Base-by-base conservation (phyloP, 257 asterid species). In the Solanum habrochaites region DNA sequence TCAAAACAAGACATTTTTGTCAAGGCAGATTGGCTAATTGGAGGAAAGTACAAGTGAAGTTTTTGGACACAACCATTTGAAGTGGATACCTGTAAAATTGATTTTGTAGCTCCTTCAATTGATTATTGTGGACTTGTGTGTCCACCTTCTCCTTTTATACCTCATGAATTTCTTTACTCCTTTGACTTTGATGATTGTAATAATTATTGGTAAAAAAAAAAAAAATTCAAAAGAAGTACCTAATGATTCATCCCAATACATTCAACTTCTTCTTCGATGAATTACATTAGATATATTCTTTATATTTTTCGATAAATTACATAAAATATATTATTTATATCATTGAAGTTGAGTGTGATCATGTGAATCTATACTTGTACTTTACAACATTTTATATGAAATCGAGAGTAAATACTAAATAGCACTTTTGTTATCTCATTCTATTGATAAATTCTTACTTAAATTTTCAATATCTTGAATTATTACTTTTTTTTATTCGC, bases 71-170 rank as follows among this genome's bases (percentile, higher is more conserved):
- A 86, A 78, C 85, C 85, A 62, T 86, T 86, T 75, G 7, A 75
- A 39, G 23, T 86, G 45, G 88, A 86, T 16, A 31, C 21, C n/a
- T n/a, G n/a, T 73, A 56, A 3, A 12, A 56, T 16, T 39, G 88
- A 86, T n/a, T 52, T 39, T 42, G 20, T 20, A 29, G 42, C 69
- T 69, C 83, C 88, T 37, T 45, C 84, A 43, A 47, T 81, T 25
- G 72, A 81, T 20, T n/a, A 86, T 4, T 47, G 8, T 39, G 88
- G 70, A 49, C 86, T 87, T 27, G 52, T 85, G 11, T 87, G 81
- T 70, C 90, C 92, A 29, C 89, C 90, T 56, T 87, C 89, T 6
- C 89, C 89, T 58, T 75, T 87, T 45, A 35, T 69, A 1, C 27
- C 67, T n/a, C 86, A 86, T 13, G 91, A 73, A 73, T 73, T 87